Evolutionary conservation across 345 rosid genomes (phyloP), one percentile per base, ranked within the genome.

Genomic region (Limnanthes douglasii): DNA sequence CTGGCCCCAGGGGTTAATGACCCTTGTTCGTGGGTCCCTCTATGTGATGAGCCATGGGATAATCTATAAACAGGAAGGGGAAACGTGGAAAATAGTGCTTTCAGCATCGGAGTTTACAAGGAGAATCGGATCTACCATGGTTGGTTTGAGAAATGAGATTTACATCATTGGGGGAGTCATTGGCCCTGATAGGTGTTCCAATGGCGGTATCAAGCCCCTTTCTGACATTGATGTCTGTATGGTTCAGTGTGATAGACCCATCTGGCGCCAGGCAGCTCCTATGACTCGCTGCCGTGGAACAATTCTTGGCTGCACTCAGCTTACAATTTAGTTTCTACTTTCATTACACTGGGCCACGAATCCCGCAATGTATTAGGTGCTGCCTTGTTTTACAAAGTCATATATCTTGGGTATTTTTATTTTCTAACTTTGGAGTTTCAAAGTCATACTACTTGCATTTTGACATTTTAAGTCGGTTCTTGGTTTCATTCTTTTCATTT

Each of bases 1-100:
- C 11, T 70, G 95, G 92, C 78, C 66, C 1, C 95, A 83, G 51
- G 98, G 95, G 48, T 84, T 94, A 15, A 74, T 83, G 90, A 77
- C 86, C 3, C 77, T 90, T 40, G 72, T 77, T 24, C 62, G 70
- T 22, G 86, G 66, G 13, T 72, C 65, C 35, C 32, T 78, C 10
- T 77, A 74, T 8, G 77, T 74, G 31, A 70, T 90, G 84, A 64
- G 84, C 59, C 67, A 83, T 39, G 77, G 78, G 25, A 20, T 65
- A 13, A 69, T 90, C 31, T 44, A n/a, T 27, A 77, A 69, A 66
- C 86, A 61, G 41, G 86, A 70, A 21, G 47, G 68, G 53, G 66
- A 70, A 9, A 37, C 25, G 8, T 69, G 58, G 56, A 90, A 74
- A 58, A 45, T 55, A 19, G 53, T 74, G 26, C 78, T 59, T 5